phyloP scores from a whole-genome alignment of 1,284 basidiomycete species.

The Termitomyces sp. region DNA sequence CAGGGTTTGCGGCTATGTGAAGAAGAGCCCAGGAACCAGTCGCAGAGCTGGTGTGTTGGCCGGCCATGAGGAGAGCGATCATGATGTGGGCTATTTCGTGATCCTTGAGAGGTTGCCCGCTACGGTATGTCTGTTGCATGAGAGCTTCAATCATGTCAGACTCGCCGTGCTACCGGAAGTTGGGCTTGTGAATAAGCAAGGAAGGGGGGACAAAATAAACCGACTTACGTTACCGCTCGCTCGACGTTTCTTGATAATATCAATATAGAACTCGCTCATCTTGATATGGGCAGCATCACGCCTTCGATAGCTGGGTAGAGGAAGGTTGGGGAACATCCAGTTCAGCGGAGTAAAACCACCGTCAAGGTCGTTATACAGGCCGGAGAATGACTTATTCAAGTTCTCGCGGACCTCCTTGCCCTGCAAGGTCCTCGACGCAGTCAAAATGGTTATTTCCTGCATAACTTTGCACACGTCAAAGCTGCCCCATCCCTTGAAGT shows the following conservation, averaged over 20 bases:
- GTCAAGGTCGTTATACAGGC: constrained; percentile 88
- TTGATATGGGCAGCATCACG: constrained; percentile 89
- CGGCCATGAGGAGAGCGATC: constrained; percentile 95
- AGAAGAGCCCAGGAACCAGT: constrained; percentile 91
- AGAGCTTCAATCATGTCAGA: constrained; percentile 94
- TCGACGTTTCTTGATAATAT: constrained; percentile 81
- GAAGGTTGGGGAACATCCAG: constrained; percentile 93
- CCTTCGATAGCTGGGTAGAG: constrained; percentile 78
- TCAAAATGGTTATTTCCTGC: constrained; percentile 93
- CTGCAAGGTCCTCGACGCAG: constrained; percentile 90
- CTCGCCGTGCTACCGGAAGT: constrained; percentile 38
- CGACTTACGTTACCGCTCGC: constrained; percentile 39
- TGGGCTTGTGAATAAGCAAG: neutral
- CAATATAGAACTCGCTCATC: constrained; percentile 92
- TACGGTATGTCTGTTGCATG: constrained; percentile 82
- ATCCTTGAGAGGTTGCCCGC: constrained; percentile 76
- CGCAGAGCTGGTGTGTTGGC: constrained; percentile 96
- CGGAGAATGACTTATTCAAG: constrained; percentile 83
- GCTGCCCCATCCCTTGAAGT: constrained; percentile 62
- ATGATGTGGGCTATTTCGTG: constrained; percentile 96
- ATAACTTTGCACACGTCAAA: constrained; percentile 75
- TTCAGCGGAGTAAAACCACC: constrained; percentile 90
- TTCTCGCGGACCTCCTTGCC: constrained; percentile 82
- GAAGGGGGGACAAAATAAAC: neutral
- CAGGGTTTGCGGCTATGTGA: constrained; percentile 78